Percentiles rank a stretch among this genome's conserved stretches.
These are phyloP conservation scores for Ceratobasidium sp. DNA, from an alignment of 1,284 basidiomycete species.

Conservation along the genomic window DNA sequence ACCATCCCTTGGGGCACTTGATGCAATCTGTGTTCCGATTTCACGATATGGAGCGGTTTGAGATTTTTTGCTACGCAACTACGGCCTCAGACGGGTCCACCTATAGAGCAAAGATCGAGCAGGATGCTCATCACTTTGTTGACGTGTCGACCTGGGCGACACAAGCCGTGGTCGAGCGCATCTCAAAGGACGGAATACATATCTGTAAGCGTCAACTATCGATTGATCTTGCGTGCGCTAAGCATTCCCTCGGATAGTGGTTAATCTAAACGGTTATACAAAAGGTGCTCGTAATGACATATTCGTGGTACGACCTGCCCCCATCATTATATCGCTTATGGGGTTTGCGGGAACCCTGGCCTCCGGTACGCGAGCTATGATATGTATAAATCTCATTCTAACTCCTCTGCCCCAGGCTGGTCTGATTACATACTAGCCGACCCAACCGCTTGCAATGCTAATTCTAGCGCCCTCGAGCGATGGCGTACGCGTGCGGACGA, in stretches of 20 bases:
- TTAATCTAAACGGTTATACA: slow-evolving; percentile 76
- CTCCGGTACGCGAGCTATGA: slow-evolving; percentile 57
- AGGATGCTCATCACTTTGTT: slow-evolving; percentile 64
- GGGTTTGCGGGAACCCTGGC: slow-evolving; percentile 72
- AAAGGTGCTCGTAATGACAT: slow-evolving; percentile 75
- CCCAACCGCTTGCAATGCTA: slow-evolving; percentile 66
- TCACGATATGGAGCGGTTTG: slow-evolving; percentile 66
- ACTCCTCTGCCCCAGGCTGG: slow-evolving; percentile 62
- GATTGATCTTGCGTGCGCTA: slow-evolving; percentile 45
- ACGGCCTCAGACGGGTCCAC: slow-evolving; percentile 68
- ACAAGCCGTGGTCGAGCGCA: slow-evolving; percentile 63
- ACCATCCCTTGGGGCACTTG: slow-evolving; percentile 74
- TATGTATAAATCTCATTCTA: neutral
- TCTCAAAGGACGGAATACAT: slow-evolving; percentile 69
- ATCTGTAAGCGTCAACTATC: slow-evolving; percentile 59
- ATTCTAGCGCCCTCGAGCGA: slow-evolving; percentile 61
- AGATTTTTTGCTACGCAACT: slow-evolving; percentile 70
- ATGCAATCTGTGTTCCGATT: slow-evolving; percentile 73
- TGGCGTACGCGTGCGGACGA: slow-evolving; percentile 56
- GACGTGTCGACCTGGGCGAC: slow-evolving; percentile 68
- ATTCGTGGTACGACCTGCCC: slow-evolving; percentile 71
- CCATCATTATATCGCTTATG: slow-evolving; percentile 73
- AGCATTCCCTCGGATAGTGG: slow-evolving; percentile 56
- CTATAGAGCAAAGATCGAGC: slow-evolving; percentile 69
- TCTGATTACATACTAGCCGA: slow-evolving; percentile 75